These are phyloP conservation scores for Microbotryum intermedium DNA, from an alignment of 1,284 basidiomycete genomes.

Conservation along the genomic window DNA sequence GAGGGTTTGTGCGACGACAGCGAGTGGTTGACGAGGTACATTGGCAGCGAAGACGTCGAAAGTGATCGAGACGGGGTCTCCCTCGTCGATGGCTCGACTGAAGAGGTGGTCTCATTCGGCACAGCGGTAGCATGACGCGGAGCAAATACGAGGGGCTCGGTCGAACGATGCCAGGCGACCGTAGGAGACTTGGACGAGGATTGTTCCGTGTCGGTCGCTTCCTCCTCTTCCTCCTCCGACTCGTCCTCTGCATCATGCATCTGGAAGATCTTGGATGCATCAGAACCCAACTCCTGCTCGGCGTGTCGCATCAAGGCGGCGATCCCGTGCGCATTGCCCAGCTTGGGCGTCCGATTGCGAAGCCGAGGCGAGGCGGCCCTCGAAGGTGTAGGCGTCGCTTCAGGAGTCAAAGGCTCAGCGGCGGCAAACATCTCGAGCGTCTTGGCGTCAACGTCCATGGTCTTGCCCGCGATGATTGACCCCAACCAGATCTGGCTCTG, in stretches of 20 bases:
- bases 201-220: conserved; percentile 6
- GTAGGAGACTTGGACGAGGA: neutral
- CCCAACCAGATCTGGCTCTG: neutral
- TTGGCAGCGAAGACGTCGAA: conserved; percentile 1
- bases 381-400: conserved; percentile 8
- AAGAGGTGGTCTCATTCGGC: no score
- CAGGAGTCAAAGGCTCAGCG: neutral
- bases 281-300: neutral
- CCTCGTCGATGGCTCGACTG: neutral
- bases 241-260: neutral
- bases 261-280: neutral
- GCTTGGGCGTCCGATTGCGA: neutral
- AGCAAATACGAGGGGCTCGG: neutral
- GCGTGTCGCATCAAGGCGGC: neutral
- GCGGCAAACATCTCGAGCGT: conserved; percentile 2
- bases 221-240: conserved; percentile 2
- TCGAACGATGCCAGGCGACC: neutral
- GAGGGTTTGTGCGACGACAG: no score
- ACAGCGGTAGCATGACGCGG: neutral
- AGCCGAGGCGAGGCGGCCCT: neutral
- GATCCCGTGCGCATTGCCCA: neutral
- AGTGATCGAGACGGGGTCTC: neutral
- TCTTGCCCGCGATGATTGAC: neutral
- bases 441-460: neutral
- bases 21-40: neutral